Base-by-base conservation (phyloP, 345 rosid genomes). In the Gossypioides kirkii region DNA sequence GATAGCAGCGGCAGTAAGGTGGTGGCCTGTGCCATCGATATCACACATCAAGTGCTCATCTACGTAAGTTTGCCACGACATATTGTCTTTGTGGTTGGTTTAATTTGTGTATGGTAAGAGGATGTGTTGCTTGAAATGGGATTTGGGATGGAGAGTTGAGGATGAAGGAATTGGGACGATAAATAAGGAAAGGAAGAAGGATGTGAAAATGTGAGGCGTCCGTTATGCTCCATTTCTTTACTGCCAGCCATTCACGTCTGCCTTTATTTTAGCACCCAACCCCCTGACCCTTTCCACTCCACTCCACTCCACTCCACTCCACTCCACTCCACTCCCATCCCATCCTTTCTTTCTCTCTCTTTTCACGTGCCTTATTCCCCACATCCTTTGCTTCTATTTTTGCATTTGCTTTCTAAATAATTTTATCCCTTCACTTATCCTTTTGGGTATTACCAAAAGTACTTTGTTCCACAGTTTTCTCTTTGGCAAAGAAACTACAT, bases 31-130 rank as follows among this genome's bases (percentile, higher is more conserved):
- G 32, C 91, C 90, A 28, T 88, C 93, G 64, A 88, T 86, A 46
- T 92, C 93, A 84, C 93, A 88, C 97, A 92, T 92, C 78, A 92
- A 87, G 77, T 92, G 96, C 8, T 92, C 97, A 25, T 92, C 97
- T 6, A 92, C 91, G 80, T 90, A 91, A 28, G 90, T 79, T 79
- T 91, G 97, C 97, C 97, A 90, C 89, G 97, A 92, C 97, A 92
- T 92, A 73, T 75, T 77, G 55, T 50, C 22, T 71, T 25, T 70
- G 60, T 49, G 43, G 69, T 13, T 43, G 1, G 50, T 25, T 25
- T 52, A 67, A 3, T 46, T 38, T 16, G 25, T 54, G 17, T 23
- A 16, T 3, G 0, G 38, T 20, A 26, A 8, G 23, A 68, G 36
- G 14, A 20, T 23, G 28, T 22, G 61, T 58, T 58, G 61, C 28